Evolutionary conservation across 805 yeast species (phyloP).

Genomic region (Sugiyamaella smithiae): DNA sequence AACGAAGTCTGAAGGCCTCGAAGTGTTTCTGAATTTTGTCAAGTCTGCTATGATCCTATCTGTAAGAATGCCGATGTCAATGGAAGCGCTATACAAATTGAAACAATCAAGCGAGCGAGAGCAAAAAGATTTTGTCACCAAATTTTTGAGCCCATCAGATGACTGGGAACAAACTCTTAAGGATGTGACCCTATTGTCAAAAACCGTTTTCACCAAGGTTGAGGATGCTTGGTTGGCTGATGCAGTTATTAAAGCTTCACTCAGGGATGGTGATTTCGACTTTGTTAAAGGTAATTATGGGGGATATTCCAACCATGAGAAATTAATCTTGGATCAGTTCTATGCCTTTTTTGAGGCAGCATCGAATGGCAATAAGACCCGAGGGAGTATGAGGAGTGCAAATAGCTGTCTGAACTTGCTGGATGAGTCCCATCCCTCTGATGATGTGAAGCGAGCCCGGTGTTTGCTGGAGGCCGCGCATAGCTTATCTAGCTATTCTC

Average conservation of each 20-base stretch:
- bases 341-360: constrained; percentile 45
- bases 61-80: neutral
- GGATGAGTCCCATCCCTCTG: constrained; percentile 12
- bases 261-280: constrained; percentile 27
- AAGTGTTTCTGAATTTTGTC: neutral
- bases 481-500: constrained; percentile 29
- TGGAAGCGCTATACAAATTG: neutral
- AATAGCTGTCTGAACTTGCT: constrained; percentile 27
- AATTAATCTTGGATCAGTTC: constrained; percentile 29
- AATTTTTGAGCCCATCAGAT: constrained; percentile 12
- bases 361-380: constrained; percentile 39
- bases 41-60: neutral
- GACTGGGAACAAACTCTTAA: constrained; percentile 17
- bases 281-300: constrained; percentile 19
- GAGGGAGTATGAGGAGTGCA: constrained; percentile 43
- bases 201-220: constrained; percentile 11
- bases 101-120: neutral
- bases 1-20: neutral
- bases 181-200: constrained; percentile 4
- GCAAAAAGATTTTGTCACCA: constrained; percentile 7
- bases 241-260: constrained; percentile 21
- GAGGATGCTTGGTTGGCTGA: constrained; percentile 13
- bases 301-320: constrained; percentile 5
- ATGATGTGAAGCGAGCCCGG: constrained; percentile 21
- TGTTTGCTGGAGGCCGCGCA: constrained; percentile 29